These are phyloP conservation scores for Medicago ruthenica DNA, from an alignment of 306 rosid genomes.

Conservation along the genomic window DNA sequence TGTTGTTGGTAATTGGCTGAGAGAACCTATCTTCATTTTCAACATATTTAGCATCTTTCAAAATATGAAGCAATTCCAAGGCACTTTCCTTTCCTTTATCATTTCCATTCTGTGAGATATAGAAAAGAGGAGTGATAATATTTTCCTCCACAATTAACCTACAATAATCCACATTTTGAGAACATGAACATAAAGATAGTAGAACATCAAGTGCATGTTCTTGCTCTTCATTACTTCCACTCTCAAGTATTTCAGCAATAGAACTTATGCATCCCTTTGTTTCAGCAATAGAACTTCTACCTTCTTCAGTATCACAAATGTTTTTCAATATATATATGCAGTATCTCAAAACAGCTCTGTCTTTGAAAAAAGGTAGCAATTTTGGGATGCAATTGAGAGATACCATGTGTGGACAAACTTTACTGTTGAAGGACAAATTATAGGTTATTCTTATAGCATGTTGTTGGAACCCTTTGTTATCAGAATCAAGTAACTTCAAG, in stretches of 20 bases:
- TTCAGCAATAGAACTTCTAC: slow-evolving; percentile 61
- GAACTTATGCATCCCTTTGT: slow-evolving; percentile 78
- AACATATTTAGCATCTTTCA: slow-evolving; percentile 50
- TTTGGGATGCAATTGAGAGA: slow-evolving; percentile 66
- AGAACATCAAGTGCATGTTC: slow-evolving; percentile 76
- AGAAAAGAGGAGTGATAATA: slow-evolving; percentile 57
- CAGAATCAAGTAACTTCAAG: slow-evolving; percentile 58
- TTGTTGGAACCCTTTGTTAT: slow-evolving; percentile 56
- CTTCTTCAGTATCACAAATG: slow-evolving; percentile 62
- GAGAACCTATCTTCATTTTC: slow-evolving; percentile 42
- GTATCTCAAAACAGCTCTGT: slow-evolving; percentile 49
- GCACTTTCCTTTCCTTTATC: slow-evolving; percentile 67
- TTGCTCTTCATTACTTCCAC: slow-evolving; percentile 65
- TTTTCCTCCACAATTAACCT: slow-evolving; percentile 63
- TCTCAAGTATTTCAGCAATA: slow-evolving; percentile 64
- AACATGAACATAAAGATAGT: slow-evolving; percentile 80
- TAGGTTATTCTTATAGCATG: slow-evolving; percentile 52
- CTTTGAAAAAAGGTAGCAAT: slow-evolving; percentile 64
- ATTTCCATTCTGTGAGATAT: slow-evolving; percentile 70
- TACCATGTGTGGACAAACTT: slow-evolving; percentile 54
- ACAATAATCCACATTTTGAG: slow-evolving; percentile 66
- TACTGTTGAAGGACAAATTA: slow-evolving; percentile 62
- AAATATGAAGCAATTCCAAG: slow-evolving; percentile 63
- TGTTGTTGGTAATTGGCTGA: slow-evolving; percentile 43
- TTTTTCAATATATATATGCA: slow-evolving; percentile 68